phyloP scores from a whole-genome alignment of 768 basidiomycete genomes.

The Cyathus striatus region DNA sequence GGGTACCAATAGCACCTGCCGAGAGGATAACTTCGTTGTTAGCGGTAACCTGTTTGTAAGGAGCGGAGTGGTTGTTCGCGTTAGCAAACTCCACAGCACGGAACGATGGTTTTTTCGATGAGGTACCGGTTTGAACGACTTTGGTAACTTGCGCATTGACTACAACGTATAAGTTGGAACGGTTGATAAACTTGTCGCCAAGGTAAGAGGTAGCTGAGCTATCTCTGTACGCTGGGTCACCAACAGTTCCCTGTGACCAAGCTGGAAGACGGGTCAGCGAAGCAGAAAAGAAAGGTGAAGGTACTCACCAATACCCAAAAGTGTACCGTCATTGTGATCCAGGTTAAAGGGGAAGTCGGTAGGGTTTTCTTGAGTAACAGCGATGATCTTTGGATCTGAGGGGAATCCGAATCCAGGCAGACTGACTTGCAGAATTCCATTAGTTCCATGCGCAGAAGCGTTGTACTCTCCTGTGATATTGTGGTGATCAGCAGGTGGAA shows the following conservation, averaged over 20 bases:
- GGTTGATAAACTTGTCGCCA: conserved; percentile 13
- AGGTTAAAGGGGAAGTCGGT: conserved; percentile 28
- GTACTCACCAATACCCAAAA: conserved; percentile 23
- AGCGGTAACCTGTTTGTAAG: conserved; percentile 13
- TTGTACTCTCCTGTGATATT: conserved; percentile 9
- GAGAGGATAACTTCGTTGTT: conserved; percentile 29
- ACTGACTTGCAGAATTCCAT: conserved; percentile 7
- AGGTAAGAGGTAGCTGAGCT: conserved; percentile 33
- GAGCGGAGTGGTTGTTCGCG: conserved; percentile 11
- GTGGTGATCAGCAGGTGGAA: conserved; percentile 9
- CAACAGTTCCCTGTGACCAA: conserved; percentile 26
- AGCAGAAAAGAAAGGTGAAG: neutral
- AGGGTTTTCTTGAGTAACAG: conserved; percentile 24
- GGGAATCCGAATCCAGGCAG: conserved; percentile 8
- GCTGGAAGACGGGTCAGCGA: neutral
- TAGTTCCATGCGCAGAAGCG: conserved; percentile 6
- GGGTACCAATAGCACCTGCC: conserved; percentile 24
- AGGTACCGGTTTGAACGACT: conserved; percentile 14
- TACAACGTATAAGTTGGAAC: conserved; percentile 30
- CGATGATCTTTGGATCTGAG: conserved; percentile 9
- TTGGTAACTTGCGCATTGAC: conserved; percentile 25
- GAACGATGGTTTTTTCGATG: neutral
- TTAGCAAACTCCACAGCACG: neutral
- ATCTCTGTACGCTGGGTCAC: conserved; percentile 22
- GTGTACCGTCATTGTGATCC: conserved; percentile 21